phyloP scores from a whole-genome alignment of 495 filamentous ascomycete species.

The Chaetomium cochliodes region DNA sequence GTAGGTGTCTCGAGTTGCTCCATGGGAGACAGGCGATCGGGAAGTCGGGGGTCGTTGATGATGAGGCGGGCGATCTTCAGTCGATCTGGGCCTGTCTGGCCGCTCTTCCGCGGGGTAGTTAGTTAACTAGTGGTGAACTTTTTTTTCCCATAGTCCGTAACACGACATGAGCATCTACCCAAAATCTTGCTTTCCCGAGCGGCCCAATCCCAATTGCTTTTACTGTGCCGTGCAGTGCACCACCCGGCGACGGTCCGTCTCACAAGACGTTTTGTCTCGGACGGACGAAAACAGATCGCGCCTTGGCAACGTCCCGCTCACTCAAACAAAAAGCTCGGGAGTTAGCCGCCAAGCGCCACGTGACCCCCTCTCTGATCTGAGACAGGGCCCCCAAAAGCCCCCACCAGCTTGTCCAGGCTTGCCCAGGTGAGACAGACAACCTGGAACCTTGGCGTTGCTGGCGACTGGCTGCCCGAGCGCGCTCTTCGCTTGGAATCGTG shows the following conservation, averaged over 20 bases:
- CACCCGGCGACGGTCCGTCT: neutral
- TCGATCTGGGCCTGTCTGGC: neutral
- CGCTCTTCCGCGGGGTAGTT: too few relatives aligned
- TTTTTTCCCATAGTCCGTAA: neutral
- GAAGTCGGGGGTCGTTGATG: too few relatives aligned
- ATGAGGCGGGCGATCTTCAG: neutral
- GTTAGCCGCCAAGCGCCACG: slow-evolving; percentile 15
- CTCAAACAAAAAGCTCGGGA: too few relatives aligned
- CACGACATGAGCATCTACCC: neutral
- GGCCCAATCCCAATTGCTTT: neutral
- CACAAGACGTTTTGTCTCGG: slow-evolving; percentile 3
- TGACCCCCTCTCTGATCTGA: neutral
- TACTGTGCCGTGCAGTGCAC: too few relatives aligned
- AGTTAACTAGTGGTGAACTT: neutral
- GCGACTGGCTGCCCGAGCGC: neutral
- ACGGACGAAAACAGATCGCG: neutral
- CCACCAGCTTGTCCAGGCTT: too few relatives aligned
- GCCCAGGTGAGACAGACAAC: neutral
- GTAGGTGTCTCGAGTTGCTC: too few relatives aligned
- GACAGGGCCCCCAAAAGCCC: neutral
- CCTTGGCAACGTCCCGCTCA: neutral
- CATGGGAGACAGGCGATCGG: too few relatives aligned
- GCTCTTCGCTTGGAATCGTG: neutral
- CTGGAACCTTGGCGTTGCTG: neutral
- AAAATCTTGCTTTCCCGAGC: neutral